phyloP scores from a whole-genome alignment of 2,329 filamentous ascomycete species.

The Truncatella angustata region DNA sequence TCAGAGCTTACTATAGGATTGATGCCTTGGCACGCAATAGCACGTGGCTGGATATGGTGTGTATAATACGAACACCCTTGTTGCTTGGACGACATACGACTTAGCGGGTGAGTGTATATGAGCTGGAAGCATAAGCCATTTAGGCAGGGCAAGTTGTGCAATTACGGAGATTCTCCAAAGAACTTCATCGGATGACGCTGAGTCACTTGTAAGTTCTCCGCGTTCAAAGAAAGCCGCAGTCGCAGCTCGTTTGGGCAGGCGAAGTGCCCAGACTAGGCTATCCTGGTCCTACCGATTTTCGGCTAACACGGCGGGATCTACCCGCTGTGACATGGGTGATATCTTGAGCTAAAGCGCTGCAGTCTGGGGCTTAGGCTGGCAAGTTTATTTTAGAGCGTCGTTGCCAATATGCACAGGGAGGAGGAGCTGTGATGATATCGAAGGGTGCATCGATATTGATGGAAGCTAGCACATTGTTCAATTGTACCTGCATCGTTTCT shows the following conservation, averaged over 20 bases:
- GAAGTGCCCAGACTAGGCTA: not conserved
- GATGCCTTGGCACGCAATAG: too few relatives aligned
- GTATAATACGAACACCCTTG: too few relatives aligned
- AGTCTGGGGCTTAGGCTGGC: not conserved
- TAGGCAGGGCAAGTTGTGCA: too few relatives aligned
- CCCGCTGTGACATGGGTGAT: not conserved
- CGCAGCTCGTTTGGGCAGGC: not conserved
- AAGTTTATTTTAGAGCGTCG: not conserved
- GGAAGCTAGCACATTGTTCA: too few relatives aligned
- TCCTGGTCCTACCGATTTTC: not conserved
- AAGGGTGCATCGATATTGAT: too few relatives aligned
- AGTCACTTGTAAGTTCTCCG: not conserved
- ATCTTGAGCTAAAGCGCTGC: not conserved
- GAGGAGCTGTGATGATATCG: too few relatives aligned
- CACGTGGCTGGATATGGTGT: too few relatives aligned
- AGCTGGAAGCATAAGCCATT: not conserved
- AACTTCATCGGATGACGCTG: not conserved
- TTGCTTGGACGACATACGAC: too few relatives aligned
- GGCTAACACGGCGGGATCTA: constrained; percentile 7
- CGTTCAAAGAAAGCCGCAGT: not conserved
- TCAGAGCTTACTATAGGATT: too few relatives aligned
- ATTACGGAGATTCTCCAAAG: too few relatives aligned
- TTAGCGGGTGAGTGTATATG: too few relatives aligned
- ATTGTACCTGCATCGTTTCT: too few relatives aligned
- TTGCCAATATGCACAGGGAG: not conserved